Conservation (phyloP, 1,284 basidiomycete species). For the Exobasidium cylindrosporum region DNA sequence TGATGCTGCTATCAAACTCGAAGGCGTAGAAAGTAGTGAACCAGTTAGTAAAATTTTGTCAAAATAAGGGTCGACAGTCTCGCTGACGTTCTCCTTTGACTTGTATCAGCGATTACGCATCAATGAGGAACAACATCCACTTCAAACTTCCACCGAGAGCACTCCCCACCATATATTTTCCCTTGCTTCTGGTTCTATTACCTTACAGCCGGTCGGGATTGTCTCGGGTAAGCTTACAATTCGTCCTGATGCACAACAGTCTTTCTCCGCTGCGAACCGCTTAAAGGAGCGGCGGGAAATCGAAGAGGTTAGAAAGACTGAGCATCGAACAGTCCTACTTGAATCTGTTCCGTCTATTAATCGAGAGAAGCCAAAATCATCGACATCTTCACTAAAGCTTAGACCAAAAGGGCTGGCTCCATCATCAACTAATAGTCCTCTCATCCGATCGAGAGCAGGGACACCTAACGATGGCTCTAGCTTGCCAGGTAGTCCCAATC, state of each 20-base stretch:
- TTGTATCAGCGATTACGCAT: neutral
- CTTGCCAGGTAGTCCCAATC: conserved; percentile 1
- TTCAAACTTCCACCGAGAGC: neutral
- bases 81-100: too few relatives aligned
- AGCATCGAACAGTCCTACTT: conserved; percentile 8
- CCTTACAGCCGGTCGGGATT: neutral
- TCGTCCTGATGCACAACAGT: neutral
- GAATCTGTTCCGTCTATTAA: neutral
- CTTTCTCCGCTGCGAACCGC: neutral
- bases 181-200: neutral
- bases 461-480: neutral
- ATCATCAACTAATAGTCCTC: neutral
- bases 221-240: neutral
- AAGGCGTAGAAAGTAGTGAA: neutral
- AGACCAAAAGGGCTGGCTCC: conserved; percentile 5
- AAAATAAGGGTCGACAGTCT: too few relatives aligned
- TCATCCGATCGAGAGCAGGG: neutral
- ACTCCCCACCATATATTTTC: neutral
- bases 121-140: conserved; percentile 4
- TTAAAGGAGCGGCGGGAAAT: conserved; percentile 5
- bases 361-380: neutral
- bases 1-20: neutral
- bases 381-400: conserved; percentile 8
- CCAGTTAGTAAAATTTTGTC: too few relatives aligned
- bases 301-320: conserved; percentile 3